phyloP scores from a whole-genome alignment of 345 rosid genomes.

The Lagerstroemia speciosa region DNA sequence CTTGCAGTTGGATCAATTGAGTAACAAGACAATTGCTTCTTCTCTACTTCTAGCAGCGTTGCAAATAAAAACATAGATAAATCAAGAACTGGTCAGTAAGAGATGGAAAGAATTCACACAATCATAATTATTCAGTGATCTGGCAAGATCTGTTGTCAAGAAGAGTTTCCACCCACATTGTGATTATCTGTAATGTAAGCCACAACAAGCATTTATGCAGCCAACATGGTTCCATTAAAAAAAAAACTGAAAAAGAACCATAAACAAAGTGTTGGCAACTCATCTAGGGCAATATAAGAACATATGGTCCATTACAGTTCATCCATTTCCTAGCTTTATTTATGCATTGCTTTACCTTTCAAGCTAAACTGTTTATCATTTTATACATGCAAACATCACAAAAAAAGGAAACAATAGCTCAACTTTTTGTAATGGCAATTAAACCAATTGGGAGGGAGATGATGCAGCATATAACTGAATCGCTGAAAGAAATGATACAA shows the following conservation, averaged over 20 bases:
- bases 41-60: background rate
- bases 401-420: background rate
- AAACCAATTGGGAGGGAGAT: background rate
- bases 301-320: background rate
- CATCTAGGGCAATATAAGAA: background rate
- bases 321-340: background rate
- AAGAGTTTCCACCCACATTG: too few species aligned
- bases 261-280: background rate
- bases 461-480: background rate
- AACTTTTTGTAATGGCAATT: background rate
- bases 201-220: background rate
- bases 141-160: too few species aligned
- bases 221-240: background rate
- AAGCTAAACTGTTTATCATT: background rate
- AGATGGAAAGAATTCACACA: too few species aligned
- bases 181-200: background rate
- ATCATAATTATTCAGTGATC: too few species aligned
- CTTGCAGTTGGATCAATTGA: background rate
- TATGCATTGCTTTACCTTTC: too few species aligned
- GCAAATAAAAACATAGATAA: background rate
- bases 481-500: background rate
- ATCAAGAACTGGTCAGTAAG: too few species aligned
- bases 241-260: too few species aligned
- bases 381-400: background rate
- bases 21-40: background rate